Conservation (phyloP, 2,329 filamentous ascomycete species). For the Nannizziopsis arthrosporioides region DNA sequence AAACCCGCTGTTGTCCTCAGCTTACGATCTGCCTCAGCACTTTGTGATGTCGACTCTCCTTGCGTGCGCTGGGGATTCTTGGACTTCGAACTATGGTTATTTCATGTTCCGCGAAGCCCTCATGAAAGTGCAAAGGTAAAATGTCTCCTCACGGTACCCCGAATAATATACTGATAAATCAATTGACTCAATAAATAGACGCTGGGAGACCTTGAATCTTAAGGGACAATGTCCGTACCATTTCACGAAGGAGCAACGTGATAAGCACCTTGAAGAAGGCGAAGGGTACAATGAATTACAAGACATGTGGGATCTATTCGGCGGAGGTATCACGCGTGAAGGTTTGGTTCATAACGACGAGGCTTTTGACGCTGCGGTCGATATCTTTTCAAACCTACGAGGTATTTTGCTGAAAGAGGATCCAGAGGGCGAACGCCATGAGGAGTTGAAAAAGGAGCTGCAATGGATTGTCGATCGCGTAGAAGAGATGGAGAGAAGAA, state of each 20-base stretch:
- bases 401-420: background rate
- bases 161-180: background rate
- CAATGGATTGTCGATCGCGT: no score
- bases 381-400: constrained; percentile 11
- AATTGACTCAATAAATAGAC: background rate
- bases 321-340: constrained; percentile 5
- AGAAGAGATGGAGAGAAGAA: no score
- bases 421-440: background rate
- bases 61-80: constrained; percentile 20
- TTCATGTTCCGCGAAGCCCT: constrained; percentile 21
- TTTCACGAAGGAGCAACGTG: constrained; percentile 12
- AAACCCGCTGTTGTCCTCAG: constrained; percentile 8
- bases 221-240: constrained; percentile 8
- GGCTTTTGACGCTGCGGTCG: constrained; percentile 11
- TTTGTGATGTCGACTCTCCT: constrained; percentile 18
- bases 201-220: constrained; percentile 3
- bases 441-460: background rate
- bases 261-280: constrained; percentile 9
- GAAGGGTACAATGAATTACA: constrained; percentile 9
- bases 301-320: constrained; percentile 14
- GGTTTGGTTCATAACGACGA: constrained; percentile 8
- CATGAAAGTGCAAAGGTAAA: constrained; percentile 23
- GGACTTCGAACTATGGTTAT: constrained; percentile 19
- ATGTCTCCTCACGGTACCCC: background rate
- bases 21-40: constrained; percentile 7